Base-by-base conservation (phyloP, 495 filamentous ascomycete genomes). In the Cercophora scortea region DNA sequence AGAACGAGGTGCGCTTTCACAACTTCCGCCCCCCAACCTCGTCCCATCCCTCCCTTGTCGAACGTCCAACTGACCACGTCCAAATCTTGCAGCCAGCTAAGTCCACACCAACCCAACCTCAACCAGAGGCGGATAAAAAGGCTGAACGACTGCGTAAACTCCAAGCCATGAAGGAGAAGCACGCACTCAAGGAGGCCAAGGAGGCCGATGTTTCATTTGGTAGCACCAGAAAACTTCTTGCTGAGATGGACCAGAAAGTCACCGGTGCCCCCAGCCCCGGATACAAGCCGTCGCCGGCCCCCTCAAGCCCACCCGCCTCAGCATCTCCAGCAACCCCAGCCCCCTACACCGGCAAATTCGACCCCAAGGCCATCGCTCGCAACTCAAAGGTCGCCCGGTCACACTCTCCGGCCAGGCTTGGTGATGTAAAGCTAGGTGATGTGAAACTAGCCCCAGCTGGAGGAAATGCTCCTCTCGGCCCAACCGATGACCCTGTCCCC, bases 151-250 rank as follows among this genome's bases (percentile, higher is more conserved):
- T 91, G 35, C 88, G 90, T 32, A 92, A 90, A 54, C 65, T 95
- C 34, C 87, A 91, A 66, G 88, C 89, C 56, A 95, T 90, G 90
- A 95, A 94, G 67, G 83, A 87, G 65, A 93, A 94, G 59, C 86
- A 89, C 15, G 89, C 87, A 38, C 81, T 90, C 60, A 85, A 87
- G 57, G 87, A 87, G 61, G 78, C 78, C 45, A 90, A 89, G 59
- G 83, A 88, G 64, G 84, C 84, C 50, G 84, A 84, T 58, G 72
- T 81, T n/a, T 77, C 75, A 7, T 68, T 77, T 42, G 80, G 81
- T 44, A 82, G 79, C 42, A 79, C 84, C 43, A 71, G 81, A 47
- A 84, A 77, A 60, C 81, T 90, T 36, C 67, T 90, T 44, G 82
- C 87, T 55, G 84, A 86, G 57, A 88, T 90, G 70, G 86, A 90